Evolutionary conservation across 139 green algal genomes (phyloP).

Genomic region (Yamagishiella unicocca): DNA sequence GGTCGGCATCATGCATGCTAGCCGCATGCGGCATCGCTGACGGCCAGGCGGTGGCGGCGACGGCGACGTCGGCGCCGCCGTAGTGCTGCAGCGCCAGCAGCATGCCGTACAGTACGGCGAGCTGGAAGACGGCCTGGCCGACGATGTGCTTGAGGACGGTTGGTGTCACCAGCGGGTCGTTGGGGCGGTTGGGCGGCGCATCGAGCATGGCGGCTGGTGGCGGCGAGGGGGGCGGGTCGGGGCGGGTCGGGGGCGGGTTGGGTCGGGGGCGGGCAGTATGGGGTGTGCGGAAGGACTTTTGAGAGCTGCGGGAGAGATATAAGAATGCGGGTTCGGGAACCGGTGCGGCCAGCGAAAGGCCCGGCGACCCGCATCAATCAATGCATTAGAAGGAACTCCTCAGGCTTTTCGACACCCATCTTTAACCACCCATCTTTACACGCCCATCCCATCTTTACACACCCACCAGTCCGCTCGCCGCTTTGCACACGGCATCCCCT

Average conservation of each 20-base stretch:
- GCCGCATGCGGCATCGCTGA: neutral
- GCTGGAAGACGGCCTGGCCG: constrained; percentile 84
- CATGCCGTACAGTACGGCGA: constrained; percentile 76
- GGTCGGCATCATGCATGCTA: neutral
- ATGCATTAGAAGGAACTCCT: no score
- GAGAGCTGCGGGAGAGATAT: neutral
- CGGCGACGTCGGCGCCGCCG: neutral
- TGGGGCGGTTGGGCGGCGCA: constrained; percentile 68
- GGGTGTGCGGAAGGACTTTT: neutral
- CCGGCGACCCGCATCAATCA: no score
- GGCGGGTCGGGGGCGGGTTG: neutral
- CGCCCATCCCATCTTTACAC: no score
- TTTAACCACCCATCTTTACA: no score
- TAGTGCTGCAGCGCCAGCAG: constrained; percentile 59
- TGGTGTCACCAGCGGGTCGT: constrained; percentile 63
- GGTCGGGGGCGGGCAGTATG: no score
- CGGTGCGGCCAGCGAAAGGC: neutral
- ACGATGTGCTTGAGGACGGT: constrained; percentile 67
- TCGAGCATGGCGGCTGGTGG: constrained; percentile 72
- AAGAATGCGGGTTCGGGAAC: neutral
- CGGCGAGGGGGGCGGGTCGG: neutral
- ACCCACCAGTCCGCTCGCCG: no score
- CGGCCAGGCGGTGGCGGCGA: neutral
- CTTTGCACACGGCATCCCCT: no score
- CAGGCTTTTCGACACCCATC: no score